These are phyloP conservation scores for Aspergillus viridinutans DNA, from an alignment of 2,329 filamentous ascomycete genomes.

Conservation along the genomic window DNA sequence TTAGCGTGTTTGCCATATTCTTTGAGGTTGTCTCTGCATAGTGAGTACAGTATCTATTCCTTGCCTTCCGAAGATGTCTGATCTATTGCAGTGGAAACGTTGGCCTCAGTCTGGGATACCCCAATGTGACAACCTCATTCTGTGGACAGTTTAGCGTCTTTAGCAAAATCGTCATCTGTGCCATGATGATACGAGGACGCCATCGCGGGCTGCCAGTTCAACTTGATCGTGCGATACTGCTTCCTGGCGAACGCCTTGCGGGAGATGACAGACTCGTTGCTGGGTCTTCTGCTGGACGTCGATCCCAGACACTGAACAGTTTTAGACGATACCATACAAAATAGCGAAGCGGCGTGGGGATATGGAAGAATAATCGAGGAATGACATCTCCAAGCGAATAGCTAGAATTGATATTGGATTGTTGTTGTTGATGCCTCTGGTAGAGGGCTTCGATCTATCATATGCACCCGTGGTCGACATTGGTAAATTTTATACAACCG, in stretches of 20 bases:
- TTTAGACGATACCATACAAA: conserved; percentile 6
- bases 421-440: not conserved
- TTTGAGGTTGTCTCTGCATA: conserved; percentile 41
- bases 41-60: conserved; percentile 19
- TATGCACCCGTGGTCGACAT: not conserved
- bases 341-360: not conserved
- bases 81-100: conserved; percentile 27
- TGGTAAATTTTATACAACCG: not conserved
- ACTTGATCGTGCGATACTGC: conserved; percentile 45
- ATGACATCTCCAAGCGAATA: not conserved
- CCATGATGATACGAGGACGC: conserved; percentile 53
- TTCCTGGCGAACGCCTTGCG: conserved; percentile 24
- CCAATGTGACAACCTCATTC: conserved; percentile 26
- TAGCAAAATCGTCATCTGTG: conserved; percentile 53
- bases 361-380: not conserved
- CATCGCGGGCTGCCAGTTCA: conserved; percentile 54
- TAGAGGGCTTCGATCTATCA: not conserved
- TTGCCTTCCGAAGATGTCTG: not conserved
- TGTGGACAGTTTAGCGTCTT: conserved; percentile 45
- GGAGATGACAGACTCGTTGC: conserved; percentile 8
- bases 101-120: conserved; percentile 32
- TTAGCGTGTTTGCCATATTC: conserved; percentile 54
- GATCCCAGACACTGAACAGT: not conserved
- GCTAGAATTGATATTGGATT: not conserved
- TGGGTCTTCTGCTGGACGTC: not conserved